These are phyloP conservation scores for Colletotrichum orbiculare DNA, from an alignment of 2,329 filamentous ascomycete species.

Conservation along the genomic window DNA sequence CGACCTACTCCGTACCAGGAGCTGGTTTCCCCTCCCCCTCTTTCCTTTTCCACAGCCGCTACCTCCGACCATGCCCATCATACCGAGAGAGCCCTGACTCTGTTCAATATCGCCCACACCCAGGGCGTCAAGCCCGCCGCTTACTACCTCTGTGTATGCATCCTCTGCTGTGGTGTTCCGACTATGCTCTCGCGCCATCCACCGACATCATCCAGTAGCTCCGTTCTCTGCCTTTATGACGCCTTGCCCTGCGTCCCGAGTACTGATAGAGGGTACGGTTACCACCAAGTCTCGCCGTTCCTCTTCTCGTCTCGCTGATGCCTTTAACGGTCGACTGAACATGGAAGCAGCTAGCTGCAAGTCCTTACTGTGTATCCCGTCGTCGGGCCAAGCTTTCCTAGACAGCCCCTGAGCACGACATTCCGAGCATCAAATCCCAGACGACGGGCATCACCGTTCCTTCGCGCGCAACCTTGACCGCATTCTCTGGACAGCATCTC, in stretches of 20 bases:
- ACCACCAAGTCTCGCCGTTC: slow-evolving; percentile 5
- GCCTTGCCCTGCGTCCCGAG: neutral
- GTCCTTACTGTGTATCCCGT: too few relatives aligned
- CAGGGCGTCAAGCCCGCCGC: neutral
- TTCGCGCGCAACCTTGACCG: neutral
- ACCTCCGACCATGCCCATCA: neutral
- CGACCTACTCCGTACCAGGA: too few relatives aligned
- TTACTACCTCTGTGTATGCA: too few relatives aligned
- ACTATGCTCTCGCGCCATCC: slow-evolving; percentile 23
- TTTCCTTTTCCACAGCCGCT: too few relatives aligned
- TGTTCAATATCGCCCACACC: neutral
- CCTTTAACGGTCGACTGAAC: too few relatives aligned
- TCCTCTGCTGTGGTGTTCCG: slow-evolving; percentile 1
- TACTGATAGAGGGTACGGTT: too few relatives aligned
- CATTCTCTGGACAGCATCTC: neutral
- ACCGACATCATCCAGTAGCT: slow-evolving; percentile 16
- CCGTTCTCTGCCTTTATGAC: too few relatives aligned
- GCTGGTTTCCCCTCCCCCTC: too few relatives aligned
- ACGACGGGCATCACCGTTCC: too few relatives aligned
- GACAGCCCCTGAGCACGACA: neutral
- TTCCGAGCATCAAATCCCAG: neutral
- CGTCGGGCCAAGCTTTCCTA: neutral
- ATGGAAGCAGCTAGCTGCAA: too few relatives aligned
- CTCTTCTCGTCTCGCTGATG: too few relatives aligned
- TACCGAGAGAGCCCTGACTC: too few relatives aligned